A percentile compares a stretch with the other conserved stretches of the same genome.
phyloP scores from a whole-genome alignment of 805 yeast species.

The Lipomyces spencermartinsiae region DNA sequence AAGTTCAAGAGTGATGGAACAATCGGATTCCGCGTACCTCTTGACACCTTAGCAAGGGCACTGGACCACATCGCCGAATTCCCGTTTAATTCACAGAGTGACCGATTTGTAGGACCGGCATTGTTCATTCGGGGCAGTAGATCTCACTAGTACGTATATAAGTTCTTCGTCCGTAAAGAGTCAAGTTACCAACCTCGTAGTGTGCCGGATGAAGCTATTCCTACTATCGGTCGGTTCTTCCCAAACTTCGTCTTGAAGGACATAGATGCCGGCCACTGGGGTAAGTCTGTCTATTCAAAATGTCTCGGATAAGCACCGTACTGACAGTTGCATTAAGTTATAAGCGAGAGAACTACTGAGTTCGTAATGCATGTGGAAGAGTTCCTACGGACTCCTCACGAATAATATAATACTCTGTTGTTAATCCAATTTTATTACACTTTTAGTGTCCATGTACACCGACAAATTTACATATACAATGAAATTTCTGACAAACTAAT shows the following conservation, averaged over 20 bases:
- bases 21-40: conserved; percentile 66
- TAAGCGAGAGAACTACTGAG: conserved; percentile 82
- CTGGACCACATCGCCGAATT: conserved; percentile 75
- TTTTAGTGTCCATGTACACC: conserved; percentile 28
- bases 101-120: conserved; percentile 72
- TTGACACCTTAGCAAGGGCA: conserved; percentile 68
- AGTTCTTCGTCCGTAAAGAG: neutral
- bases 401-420: neutral
- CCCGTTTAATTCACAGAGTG: conserved; percentile 66
- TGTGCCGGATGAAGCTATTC: conserved; percentile 81
- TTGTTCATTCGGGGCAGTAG: conserved; percentile 80
- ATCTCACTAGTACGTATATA: conserved; percentile 57
- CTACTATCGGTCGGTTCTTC: conserved; percentile 74
- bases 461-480: conserved; percentile 11
- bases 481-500: conserved; percentile 20
- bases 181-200: conserved; percentile 23
- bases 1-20: conserved; percentile 52
- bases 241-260: conserved; percentile 78
- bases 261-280: conserved; percentile 89
- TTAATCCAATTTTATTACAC: conserved; percentile 27
- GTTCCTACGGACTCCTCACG: conserved; percentile 56
- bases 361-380: conserved; percentile 68
- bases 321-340: conserved; percentile 47
- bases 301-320: conserved; percentile 35
- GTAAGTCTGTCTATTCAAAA: conserved; percentile 33